phyloP scores from a whole-genome alignment of 192 early-diverging fungal genomes.

The Mycoemilia scoparia region DNA sequence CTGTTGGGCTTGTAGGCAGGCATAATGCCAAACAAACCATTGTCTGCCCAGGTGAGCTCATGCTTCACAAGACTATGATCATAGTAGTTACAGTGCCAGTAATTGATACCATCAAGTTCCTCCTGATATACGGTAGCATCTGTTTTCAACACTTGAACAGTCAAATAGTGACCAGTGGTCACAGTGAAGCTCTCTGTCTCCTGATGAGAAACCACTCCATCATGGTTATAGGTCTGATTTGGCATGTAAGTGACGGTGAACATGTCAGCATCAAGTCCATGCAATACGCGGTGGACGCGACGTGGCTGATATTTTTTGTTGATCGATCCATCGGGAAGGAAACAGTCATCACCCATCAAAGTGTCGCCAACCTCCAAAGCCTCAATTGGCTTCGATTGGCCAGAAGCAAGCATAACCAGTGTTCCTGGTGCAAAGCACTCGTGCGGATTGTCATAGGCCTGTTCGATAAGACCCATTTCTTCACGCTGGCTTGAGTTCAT shows the following conservation, averaged over 20 bases:
- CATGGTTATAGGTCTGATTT: background rate
- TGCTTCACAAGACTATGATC: slow-evolving; percentile 3
- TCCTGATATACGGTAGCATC: background rate
- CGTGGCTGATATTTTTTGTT: slow-evolving; percentile 10
- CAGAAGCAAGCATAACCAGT: slow-evolving; percentile 8
- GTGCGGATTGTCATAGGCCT: slow-evolving; percentile 94
- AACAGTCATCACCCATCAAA: slow-evolving; percentile 15
- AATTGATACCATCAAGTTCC: background rate
- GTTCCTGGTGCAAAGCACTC: no score
- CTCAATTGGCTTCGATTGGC: slow-evolving; percentile 7
- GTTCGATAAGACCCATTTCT: slow-evolving; percentile 93
- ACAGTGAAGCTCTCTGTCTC: slow-evolving; percentile 6
- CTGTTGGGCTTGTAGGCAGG: no score
- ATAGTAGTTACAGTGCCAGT: slow-evolving; percentile 5
- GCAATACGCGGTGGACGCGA: slow-evolving; percentile 7
- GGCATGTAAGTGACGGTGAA: slow-evolving; percentile 5
- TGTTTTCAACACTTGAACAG: slow-evolving; percentile 2
- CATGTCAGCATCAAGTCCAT: slow-evolving; percentile 7
- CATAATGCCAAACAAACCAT: no score
- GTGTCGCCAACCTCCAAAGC: slow-evolving; percentile 7
- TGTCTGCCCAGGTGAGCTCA: slow-evolving; percentile 2
- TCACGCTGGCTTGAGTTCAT: slow-evolving; percentile 93
- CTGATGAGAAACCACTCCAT: background rate
- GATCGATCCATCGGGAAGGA: slow-evolving; percentile 1
- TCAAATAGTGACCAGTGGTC: slow-evolving; percentile 6